Evolutionary conservation across 805 yeast genomes (phyloP), one percentile per base, ranked within the genome.

Genomic region (Starmerella sirachaensis): DNA sequence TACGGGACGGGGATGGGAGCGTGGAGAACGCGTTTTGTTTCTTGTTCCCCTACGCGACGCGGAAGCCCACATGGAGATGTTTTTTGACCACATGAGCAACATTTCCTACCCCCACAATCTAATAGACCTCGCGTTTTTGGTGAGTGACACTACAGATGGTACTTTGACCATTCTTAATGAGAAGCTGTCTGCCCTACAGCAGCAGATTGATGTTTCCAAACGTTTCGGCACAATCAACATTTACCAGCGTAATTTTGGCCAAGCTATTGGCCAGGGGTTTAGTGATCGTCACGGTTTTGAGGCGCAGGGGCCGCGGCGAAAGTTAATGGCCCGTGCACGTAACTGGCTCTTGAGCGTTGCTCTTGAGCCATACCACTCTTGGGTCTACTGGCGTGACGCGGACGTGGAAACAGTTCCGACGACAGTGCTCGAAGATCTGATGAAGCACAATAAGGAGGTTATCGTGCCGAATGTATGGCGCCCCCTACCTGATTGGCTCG

Each of bases 381-480:
- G 88, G 81, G 96, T 88, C 9, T 86, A 88, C 59, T 88, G 98
- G 98, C 69, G 98, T 60, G 97, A 88, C 64, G 95, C 93, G 10
- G 97, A 88, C 59, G 94, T 88, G n/a, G 94, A 88, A 58, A 78
- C 88, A 0, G 78, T 81, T 19, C 94, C 96, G 2, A 69, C 76
- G 1, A 76, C 94, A 3, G 74, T 88, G 43, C 61, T 88, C 46
- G 94, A 88, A 60, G 97, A 88, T 60, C 65, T 88, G 52, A 88
- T 88, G 96, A 81, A 76, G 53, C 95, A 85, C 59, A 74, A 80
- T 58, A 76, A 74, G 58, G 97, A 91, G 56, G 93, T 88, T 20
- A 82, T 85, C 38, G 97, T 88, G 10, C 98, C 97, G 16, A 88
- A 91, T 54, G 95, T 91, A 23, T 91, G 98, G 98, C 70, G 98